A percentile compares a stretch with the other conserved stretches of the same genome.
phyloP scores from a whole-genome alignment of 495 filamentous ascomycete species.

The Xylaria palmicola region DNA sequence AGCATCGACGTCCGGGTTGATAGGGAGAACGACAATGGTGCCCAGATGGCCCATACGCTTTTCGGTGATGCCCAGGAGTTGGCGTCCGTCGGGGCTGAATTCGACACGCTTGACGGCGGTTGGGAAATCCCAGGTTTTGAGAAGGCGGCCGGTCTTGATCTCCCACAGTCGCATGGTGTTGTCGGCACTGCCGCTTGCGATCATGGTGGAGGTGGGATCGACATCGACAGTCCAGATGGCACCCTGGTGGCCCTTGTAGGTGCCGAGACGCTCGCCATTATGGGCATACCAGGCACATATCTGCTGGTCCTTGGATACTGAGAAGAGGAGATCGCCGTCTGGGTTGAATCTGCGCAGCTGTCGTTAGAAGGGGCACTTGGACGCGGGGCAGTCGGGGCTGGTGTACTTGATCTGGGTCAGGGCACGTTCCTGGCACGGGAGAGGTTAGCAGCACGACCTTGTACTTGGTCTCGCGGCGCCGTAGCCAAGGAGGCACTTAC shows the following conservation, averaged over 20 bases:
- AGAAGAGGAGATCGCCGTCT: slow-evolving; percentile 97
- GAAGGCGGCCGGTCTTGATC: slow-evolving; percentile 82
- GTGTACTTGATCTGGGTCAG: slow-evolving; percentile 93
- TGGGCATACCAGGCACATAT: slow-evolving; percentile 93
- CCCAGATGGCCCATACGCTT: slow-evolving; percentile 95
- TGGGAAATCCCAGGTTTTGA: slow-evolving; percentile 96
- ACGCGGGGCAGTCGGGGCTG: slow-evolving; percentile 23
- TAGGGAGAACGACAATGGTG: slow-evolving; percentile 87
- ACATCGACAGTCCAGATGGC: slow-evolving; percentile 99
- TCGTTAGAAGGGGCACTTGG: slow-evolving; percentile 15
- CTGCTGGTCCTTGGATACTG: slow-evolving; percentile 93
- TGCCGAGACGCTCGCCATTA: slow-evolving; percentile 92
- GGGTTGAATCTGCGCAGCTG: slow-evolving; percentile 67
- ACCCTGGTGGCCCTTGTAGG: slow-evolving; percentile 94
- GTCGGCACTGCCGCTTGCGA: slow-evolving; percentile 94
- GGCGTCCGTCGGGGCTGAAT: slow-evolving; percentile 87
- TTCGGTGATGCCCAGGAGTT: slow-evolving; percentile 90
- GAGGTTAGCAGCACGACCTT: slow-evolving; percentile 10
- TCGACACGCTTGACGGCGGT: slow-evolving; percentile 96
- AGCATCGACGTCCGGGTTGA: slow-evolving; percentile 75
- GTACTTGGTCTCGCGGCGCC: slow-evolving; percentile 15
- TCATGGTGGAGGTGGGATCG: slow-evolving; percentile 87
- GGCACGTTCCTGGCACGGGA: slow-evolving; percentile 72
- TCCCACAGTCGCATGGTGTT: slow-evolving; percentile 98
- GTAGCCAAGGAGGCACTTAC: no score